phyloP scores from a whole-genome alignment of 306 rosid genomes.

The Fagus sylvatica region DNA sequence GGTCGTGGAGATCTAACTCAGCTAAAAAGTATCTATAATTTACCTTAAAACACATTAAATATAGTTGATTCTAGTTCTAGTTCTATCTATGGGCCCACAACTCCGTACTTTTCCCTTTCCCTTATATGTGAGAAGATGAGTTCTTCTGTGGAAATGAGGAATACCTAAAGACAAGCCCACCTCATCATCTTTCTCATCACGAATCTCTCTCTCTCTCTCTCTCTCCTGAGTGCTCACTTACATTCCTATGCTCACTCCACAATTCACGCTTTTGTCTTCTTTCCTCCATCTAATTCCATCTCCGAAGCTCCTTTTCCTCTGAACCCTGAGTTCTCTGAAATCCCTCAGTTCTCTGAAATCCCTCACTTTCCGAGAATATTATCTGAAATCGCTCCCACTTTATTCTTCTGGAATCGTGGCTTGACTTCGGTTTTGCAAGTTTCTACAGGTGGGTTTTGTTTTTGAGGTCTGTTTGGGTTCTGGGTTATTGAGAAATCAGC shows the following conservation, averaged over 20 bases:
- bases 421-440: not conserved
- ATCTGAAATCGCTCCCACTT: not conserved
- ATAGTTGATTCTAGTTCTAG: slow-evolving; percentile 19
- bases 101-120: slow-evolving; percentile 44
- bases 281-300: slow-evolving; percentile 26
- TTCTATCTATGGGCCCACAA: slow-evolving; percentile 37
- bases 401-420: not conserved
- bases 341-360: slow-evolving; percentile 1
- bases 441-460: slow-evolving; percentile 21
- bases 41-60: not conserved
- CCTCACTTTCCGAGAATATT: not conserved
- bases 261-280: slow-evolving; percentile 19
- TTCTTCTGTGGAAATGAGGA: slow-evolving; percentile 10
- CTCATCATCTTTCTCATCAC: not conserved
- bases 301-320: slow-evolving; percentile 8
- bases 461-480: not conserved
- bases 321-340: not conserved
- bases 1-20: no score
- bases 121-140: not conserved
- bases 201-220: slow-evolving; percentile 16
- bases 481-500: not conserved
- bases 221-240: not conserved
- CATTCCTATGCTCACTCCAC: slow-evolving; percentile 14
- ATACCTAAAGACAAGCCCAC: slow-evolving; percentile 37
- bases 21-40: no score